phyloP scores from a whole-genome alignment of 305 asterid genomes.

The Fraxinus paxiana region DNA sequence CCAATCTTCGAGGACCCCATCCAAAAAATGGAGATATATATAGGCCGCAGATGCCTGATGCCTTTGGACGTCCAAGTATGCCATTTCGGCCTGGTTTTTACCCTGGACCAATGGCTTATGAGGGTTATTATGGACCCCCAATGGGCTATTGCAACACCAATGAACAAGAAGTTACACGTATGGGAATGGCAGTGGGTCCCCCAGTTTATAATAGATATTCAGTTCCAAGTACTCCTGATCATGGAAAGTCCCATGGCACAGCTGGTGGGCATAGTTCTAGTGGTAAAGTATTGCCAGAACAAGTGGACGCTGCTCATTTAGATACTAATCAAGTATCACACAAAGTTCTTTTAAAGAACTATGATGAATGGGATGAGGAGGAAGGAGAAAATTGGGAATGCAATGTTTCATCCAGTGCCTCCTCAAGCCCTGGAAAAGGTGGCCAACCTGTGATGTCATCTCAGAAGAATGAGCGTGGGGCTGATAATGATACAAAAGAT shows the following conservation, averaged over 20 bases:
- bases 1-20: constrained; percentile 82
- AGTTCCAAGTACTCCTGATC: constrained; percentile 47
- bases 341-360: constrained; percentile 47
- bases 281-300: constrained; percentile 44
- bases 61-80: constrained; percentile 74
- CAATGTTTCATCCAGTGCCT: constrained; percentile 28
- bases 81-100: constrained; percentile 83
- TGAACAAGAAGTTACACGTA: constrained; percentile 67
- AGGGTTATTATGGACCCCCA: constrained; percentile 84
- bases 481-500: constrained; percentile 56
- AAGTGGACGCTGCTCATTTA: constrained; percentile 41
- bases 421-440: constrained; percentile 34
- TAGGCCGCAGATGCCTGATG: constrained; percentile 72
- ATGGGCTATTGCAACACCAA: constrained; percentile 64
- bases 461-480: constrained; percentile 73
- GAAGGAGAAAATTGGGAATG: constrained; percentile 48
- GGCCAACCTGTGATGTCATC: constrained; percentile 33
- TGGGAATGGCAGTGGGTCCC: constrained; percentile 61
- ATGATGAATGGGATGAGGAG: constrained; percentile 50
- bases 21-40: constrained; percentile 75
- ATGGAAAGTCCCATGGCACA: constrained; percentile 50
- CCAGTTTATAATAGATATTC: constrained; percentile 61
- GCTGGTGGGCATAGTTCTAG: constrained; percentile 42
- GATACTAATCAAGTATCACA: constrained; percentile 47
- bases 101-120: constrained; percentile 74